These are phyloP conservation scores for Talaromyces liani DNA, from an alignment of 495 filamentous ascomycete species.

Conservation along the genomic window DNA sequence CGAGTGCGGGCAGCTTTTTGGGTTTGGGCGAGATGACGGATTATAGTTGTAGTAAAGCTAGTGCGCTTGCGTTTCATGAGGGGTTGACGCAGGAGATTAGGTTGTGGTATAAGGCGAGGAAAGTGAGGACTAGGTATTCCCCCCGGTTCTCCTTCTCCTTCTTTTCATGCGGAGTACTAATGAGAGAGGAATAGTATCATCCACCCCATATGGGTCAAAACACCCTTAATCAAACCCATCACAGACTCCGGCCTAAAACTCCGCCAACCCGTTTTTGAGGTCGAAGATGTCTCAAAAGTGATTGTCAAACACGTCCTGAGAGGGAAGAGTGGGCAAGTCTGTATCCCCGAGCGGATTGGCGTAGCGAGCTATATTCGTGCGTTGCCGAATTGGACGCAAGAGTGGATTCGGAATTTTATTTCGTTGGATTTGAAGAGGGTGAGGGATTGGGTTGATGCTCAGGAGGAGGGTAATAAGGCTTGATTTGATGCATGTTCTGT, in stretches of 20 bases:
- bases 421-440: constrained; percentile 19
- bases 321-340: constrained; percentile 35
- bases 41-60: constrained; percentile 52
- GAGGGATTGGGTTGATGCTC: constrained; percentile 9
- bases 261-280: constrained; percentile 29
- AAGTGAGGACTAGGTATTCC: constrained; percentile 35
- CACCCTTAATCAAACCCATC: constrained; percentile 35
- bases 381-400: constrained; percentile 36
- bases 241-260: constrained; percentile 30
- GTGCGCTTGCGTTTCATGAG: constrained; percentile 49
- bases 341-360: constrained; percentile 21
- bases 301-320: constrained; percentile 36
- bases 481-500: neutral
- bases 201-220: constrained; percentile 40
- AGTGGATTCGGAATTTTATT: constrained; percentile 21
- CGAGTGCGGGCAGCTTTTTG: constrained; percentile 49
- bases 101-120: constrained; percentile 33
- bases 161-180: neutral
- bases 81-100: constrained; percentile 36
- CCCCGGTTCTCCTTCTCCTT: neutral
- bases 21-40: constrained; percentile 41
- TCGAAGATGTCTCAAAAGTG: constrained; percentile 28
- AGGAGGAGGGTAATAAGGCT: neutral
- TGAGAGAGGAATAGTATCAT: constrained; percentile 20
- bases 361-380: constrained; percentile 24